Evolutionary conservation across 805 yeast species (phyloP), one percentile per base, ranked within the genome.

Genomic region (Wickerhamomyces chaumierensis): DNA sequence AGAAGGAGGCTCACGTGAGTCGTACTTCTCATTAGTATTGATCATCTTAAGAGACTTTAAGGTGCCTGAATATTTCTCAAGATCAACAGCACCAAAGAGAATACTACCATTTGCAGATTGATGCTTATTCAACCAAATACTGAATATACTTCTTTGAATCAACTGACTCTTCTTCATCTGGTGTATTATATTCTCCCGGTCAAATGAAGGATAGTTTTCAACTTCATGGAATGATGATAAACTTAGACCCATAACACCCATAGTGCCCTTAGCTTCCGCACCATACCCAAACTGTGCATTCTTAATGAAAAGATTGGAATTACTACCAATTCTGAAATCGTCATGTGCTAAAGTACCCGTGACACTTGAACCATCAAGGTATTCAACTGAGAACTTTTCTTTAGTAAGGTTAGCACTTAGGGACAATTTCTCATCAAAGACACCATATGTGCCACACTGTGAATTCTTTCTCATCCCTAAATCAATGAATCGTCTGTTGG

Each of bases 81-180:
- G 48, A 44, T 67, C 71, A 20, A 66, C 51, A 5, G 60, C 68
- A 29, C 73, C 71, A 42, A 66, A 58, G 11, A 66, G 43, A 2
- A 67, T 41, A n/a, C 40, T 39, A 1, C 56, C 56, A 25, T 35
- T 38, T 2, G 35, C 33, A 3, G 32, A 20, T 6, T 29, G 20
- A 5, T 33, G 31, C 5, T 39, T 42, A 29, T 46, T 40, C 4
- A 52, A 20, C 41, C 45, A 52, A 11, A 49, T 34, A 28, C 52
- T 43, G 28, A 51, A 49, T 2, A 48, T n/a, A 14, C 33, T 37
- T 27, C 52, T 36, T 1, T 44, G 33, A 16, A 47, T 44, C 12
- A 34, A 14, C 1, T 39, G 37, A 3, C 32, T 18, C 3, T 27
- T 35, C 15, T 39, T 39, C 17, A 49, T 15, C 11, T 43, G 39